These are phyloP conservation scores for Boletellus emodensis DNA, from an alignment of 768 basidiomycete species.

Conservation along the genomic window DNA sequence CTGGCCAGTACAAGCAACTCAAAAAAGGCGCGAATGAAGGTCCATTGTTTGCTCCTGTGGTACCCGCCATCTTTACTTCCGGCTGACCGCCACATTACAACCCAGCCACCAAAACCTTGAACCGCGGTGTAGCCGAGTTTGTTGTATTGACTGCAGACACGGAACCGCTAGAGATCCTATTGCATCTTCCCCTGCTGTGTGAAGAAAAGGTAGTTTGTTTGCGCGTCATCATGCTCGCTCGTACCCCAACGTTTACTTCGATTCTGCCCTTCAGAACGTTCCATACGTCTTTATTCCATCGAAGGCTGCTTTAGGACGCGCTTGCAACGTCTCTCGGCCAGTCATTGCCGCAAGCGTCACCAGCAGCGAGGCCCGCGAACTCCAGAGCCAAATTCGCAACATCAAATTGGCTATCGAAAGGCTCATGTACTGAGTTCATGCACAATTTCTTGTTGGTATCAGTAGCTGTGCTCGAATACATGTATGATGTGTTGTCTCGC, in stretches of 20 bases:
- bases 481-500: slow-evolving; percentile 4
- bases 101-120: slow-evolving; percentile 93
- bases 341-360: slow-evolving; percentile 96
- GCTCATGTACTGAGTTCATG: slow-evolving; percentile 39
- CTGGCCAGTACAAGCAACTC: slow-evolving; percentile 94
- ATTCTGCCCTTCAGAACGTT: slow-evolving; percentile 62
- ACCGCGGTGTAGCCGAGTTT: slow-evolving; percentile 97
- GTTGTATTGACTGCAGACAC: slow-evolving; percentile 96
- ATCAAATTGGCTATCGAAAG: slow-evolving; percentile 83
- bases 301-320: slow-evolving; percentile 93
- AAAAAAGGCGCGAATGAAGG: slow-evolving; percentile 99
- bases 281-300: slow-evolving; percentile 94
- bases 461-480: slow-evolving; percentile 12
- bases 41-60: slow-evolving; percentile 31
- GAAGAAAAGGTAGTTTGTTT: slow-evolving; percentile 81
- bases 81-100: slow-evolving; percentile 6
- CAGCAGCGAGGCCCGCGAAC: slow-evolving; percentile 91
- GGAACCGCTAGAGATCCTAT: slow-evolving; percentile 94
- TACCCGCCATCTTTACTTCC: background rate
- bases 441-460: background rate
- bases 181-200: slow-evolving; percentile 94
- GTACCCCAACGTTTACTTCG: background rate
- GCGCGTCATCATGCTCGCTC: background rate
- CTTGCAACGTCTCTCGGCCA: slow-evolving; percentile 91
- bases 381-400: slow-evolving; percentile 82